Percentiles rank a stretch among this genome's conserved stretches.
Evolutionary conservation across 2,329 filamentous ascomycete genomes (phyloP).

Genomic region (Dothideomycetes sp.): DNA sequence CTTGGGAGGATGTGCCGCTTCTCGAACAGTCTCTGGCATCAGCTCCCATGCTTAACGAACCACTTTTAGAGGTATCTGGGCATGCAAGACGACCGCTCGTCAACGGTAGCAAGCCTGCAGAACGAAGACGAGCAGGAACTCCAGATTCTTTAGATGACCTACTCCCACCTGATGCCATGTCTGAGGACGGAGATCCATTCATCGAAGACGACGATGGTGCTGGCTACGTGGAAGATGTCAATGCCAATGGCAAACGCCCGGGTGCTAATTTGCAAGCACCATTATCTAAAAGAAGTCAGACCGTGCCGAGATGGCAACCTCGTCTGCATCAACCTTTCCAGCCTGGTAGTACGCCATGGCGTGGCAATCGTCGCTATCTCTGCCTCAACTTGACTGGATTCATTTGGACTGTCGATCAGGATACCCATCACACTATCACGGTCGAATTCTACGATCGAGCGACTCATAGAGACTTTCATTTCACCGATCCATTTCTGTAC

Average conservation of each 20-base stretch:
- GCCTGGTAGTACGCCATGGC: constrained; percentile 90
- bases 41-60: constrained; percentile 78
- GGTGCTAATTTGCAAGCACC: constrained; percentile 25
- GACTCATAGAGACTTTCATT: constrained; percentile 87
- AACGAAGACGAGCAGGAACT: constrained; percentile 45
- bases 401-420: constrained; percentile 94
- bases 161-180: constrained; percentile 51
- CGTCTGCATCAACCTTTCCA: constrained; percentile 79
- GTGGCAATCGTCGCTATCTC: constrained; percentile 84
- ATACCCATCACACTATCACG: constrained; percentile 77
- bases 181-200: constrained; percentile 60
- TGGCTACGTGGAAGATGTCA: constrained; percentile 63
- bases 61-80: constrained; percentile 56
- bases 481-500: constrained; percentile 90
- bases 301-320: constrained; percentile 38
- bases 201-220: constrained; percentile 92
- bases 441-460: constrained; percentile 97
- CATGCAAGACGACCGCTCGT: constrained; percentile 47
- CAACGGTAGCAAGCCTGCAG: constrained; percentile 44
- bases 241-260: constrained; percentile 51
- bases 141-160: constrained; percentile 74
- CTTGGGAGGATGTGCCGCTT: constrained; percentile 35
- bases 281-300: constrained; percentile 39
- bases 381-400: constrained; percentile 89
- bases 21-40: constrained; percentile 51